Conservation (phyloP, 2,329 filamentous ascomycete species). For the Penicillium psychrosexuale region DNA sequence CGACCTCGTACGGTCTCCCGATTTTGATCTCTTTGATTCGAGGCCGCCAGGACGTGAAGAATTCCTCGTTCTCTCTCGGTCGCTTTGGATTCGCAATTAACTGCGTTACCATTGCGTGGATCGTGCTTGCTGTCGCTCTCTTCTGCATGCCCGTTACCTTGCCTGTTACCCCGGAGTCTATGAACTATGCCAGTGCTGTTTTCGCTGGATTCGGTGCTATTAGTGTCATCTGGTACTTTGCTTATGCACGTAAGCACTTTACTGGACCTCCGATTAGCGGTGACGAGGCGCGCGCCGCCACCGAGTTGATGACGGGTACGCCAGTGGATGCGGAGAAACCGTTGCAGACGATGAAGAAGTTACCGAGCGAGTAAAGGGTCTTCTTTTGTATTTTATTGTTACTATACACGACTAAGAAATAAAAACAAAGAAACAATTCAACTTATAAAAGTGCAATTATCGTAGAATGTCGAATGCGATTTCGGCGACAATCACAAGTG, state of each 20-base stretch:
- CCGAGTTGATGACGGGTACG: slow-evolving; percentile 34
- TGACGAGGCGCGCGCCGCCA: slow-evolving; percentile 27
- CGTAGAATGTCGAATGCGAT: neutral
- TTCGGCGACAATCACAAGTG: slow-evolving; percentile 29
- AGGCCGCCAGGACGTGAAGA: slow-evolving; percentile 61
- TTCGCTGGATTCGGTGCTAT: slow-evolving; percentile 62
- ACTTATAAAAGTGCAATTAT: neutral
- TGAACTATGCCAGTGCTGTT: slow-evolving; percentile 67
- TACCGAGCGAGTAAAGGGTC: slow-evolving; percentile 5
- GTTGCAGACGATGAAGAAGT: slow-evolving; percentile 20
- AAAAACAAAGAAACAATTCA: neutral
- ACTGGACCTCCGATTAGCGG: slow-evolving; percentile 52
- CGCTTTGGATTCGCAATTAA: slow-evolving; percentile 68
- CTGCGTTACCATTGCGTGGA: slow-evolving; percentile 66
- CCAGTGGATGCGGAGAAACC: slow-evolving; percentile 35
- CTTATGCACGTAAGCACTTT: slow-evolving; percentile 61
- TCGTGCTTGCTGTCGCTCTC: slow-evolving; percentile 64
- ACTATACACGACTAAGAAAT: neutral
- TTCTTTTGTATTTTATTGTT: slow-evolving; percentile 7
- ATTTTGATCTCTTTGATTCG: slow-evolving; percentile 69
- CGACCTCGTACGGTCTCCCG: slow-evolving; percentile 70
- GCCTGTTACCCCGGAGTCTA: slow-evolving; percentile 54
- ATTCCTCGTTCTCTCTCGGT: slow-evolving; percentile 67
- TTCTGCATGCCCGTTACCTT: slow-evolving; percentile 72
- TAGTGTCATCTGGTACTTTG: slow-evolving; percentile 62